These are phyloP conservation scores for Populus tremula DNA, from an alignment of 345 rosid genomes.

Conservation along the genomic window DNA sequence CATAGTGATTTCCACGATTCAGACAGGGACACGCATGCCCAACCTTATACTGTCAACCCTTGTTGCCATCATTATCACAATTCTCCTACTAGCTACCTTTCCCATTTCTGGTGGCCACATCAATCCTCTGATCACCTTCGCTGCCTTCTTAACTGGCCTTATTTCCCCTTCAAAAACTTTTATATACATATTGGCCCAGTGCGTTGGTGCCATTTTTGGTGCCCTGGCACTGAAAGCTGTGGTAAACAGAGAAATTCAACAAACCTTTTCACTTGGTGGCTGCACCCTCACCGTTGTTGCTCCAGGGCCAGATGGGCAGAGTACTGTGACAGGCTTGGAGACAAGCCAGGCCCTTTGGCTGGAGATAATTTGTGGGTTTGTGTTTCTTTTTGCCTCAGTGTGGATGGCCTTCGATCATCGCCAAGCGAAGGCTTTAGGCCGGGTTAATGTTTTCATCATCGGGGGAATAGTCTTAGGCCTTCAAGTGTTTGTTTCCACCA, in stretches of 20 bases:
- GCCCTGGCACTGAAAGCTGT: slow-evolving; percentile 31
- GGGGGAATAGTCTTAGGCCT: slow-evolving; percentile 38
- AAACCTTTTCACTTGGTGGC: slow-evolving; percentile 36
- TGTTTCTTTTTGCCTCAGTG: slow-evolving; percentile 39
- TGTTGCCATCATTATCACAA: slow-evolving; percentile 5
- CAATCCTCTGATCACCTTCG: slow-evolving; percentile 36
- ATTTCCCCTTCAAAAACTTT: slow-evolving; percentile 23
- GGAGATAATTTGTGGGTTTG: slow-evolving; percentile 37
- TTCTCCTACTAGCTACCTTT: slow-evolving; percentile 29
- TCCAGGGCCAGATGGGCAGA: slow-evolving; percentile 29
- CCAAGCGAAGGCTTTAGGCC: slow-evolving; percentile 34
- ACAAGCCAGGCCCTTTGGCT: slow-evolving; percentile 27
- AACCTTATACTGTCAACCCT: slow-evolving; percentile 24
- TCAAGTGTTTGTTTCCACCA: slow-evolving; percentile 38
- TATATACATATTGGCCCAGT: slow-evolving; percentile 36
- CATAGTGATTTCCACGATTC: slow-evolving; percentile 19
- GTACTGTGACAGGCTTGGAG: slow-evolving; percentile 11
- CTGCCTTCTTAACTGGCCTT: slow-evolving; percentile 31
- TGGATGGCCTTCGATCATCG: slow-evolving; percentile 45
- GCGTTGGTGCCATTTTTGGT: slow-evolving; percentile 36
- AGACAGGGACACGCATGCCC: slow-evolving; percentile 13
- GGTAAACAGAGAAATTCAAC: slow-evolving; percentile 17
- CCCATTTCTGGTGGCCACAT: slow-evolving; percentile 47
- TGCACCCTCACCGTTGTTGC: slow-evolving; percentile 25
- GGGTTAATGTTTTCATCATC: slow-evolving; percentile 25